phyloP scores from a whole-genome alignment of 148 eudicot genomes.

The Gaultheria prostrata region DNA sequence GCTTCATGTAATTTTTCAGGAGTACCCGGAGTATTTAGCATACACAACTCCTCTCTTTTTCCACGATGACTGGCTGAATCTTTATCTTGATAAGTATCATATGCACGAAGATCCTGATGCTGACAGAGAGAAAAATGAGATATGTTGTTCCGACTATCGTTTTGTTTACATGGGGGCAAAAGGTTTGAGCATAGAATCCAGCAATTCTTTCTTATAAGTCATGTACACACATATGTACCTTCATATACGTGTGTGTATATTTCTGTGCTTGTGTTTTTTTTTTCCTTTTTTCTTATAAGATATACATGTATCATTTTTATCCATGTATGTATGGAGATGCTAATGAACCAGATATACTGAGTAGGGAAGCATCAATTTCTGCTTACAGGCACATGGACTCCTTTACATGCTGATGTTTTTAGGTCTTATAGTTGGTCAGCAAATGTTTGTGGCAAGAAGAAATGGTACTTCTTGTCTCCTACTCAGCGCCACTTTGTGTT shows the following conservation, averaged over 20 bases:
- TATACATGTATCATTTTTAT: not conserved
- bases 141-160: slow-evolving; percentile 93
- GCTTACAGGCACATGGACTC: slow-evolving; percentile 95
- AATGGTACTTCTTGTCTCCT: slow-evolving; percentile 90
- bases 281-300: slow-evolving; percentile 3
- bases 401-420: slow-evolving; percentile 98
- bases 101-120: slow-evolving; percentile 63
- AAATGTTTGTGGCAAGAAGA: slow-evolving; percentile 87
- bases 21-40: slow-evolving; percentile 82
- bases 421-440: slow-evolving; percentile 99
- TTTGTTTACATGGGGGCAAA: slow-evolving; percentile 99
- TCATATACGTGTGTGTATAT: not conserved
- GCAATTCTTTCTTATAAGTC: slow-evolving; percentile 29
- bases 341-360: not conserved
- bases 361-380: slow-evolving; percentile 10
- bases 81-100: slow-evolving; percentile 71
- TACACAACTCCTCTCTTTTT: slow-evolving; percentile 71
- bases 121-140: slow-evolving; percentile 47
- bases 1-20: slow-evolving; percentile 49
- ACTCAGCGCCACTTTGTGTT: slow-evolving; percentile 72
- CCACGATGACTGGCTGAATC: slow-evolving; percentile 89
- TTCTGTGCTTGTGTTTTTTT: not conserved
- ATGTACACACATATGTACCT: not conserved
- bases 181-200: slow-evolving; percentile 55
- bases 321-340: not conserved